These are phyloP conservation scores for Crithidia brevicula DNA, from an alignment of 208 protist species.

Conservation along the genomic window DNA sequence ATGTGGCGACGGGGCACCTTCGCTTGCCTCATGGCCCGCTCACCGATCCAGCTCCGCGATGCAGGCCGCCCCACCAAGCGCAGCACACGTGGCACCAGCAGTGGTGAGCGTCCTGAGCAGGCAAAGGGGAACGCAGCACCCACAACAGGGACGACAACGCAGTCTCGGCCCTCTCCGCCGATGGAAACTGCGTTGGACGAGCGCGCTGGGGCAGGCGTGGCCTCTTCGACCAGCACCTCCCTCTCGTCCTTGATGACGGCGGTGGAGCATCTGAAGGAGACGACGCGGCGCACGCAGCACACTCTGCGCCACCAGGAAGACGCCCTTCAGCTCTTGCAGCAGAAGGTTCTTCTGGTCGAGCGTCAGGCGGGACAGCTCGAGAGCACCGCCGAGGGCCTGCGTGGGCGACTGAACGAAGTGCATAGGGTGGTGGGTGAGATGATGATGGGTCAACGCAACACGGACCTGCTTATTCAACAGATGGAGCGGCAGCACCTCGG, in stretches of 20 bases:
- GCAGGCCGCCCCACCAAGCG: not conserved
- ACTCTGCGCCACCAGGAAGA: conserved; percentile 33
- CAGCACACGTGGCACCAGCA: conserved; percentile 1
- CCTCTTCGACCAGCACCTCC: not conserved
- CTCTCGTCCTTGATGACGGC: not conserved
- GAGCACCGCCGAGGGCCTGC: conserved; percentile 33
- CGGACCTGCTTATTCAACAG: conserved; percentile 67
- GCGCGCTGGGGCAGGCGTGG: too few relatives aligned
- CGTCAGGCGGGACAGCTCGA: conserved; percentile 55
- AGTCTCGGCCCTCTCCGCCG: not conserved
- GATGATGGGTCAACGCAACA: conserved; percentile 57
- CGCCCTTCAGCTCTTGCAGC: conserved; percentile 37
- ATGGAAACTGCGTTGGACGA: too few relatives aligned
- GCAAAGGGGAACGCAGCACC: not conserved
- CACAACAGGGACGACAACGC: not conserved
- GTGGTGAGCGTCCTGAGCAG: not conserved
- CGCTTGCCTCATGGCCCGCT: not conserved
- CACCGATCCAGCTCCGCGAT: conserved; percentile 8
- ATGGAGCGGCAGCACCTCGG: conserved; percentile 48
- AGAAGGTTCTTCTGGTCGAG: conserved; percentile 53
- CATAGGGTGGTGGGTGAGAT: conserved; percentile 56
- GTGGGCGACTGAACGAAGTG: conserved; percentile 42
- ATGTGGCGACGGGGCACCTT: conserved; percentile 18
- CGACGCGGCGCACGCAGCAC: conserved; percentile 23
- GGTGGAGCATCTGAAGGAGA: conserved; percentile 33